A percentile compares a stretch with the other conserved stretches of the same genome.
phyloP scores from a whole-genome alignment of 345 rosid genomes.

The Citrus maxima region DNA sequence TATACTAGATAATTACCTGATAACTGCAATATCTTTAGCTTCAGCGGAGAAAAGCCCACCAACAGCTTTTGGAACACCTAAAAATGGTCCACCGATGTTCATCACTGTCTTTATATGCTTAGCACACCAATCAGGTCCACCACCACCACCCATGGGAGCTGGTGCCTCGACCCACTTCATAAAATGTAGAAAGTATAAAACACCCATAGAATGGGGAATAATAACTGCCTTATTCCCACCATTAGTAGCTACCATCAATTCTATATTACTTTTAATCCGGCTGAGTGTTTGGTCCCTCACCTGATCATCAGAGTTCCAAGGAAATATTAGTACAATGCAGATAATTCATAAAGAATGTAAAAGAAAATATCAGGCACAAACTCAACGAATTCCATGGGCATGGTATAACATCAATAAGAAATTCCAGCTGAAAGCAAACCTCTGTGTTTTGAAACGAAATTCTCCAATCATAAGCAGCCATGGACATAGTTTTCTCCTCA shows the following conservation, averaged over 20 bases:
- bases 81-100: constrained; percentile 92
- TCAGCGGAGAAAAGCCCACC: constrained; percentile 93
- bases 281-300: constrained; percentile 87
- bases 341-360: neutral
- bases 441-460: constrained; percentile 92
- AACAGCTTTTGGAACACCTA: constrained; percentile 92
- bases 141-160: constrained; percentile 95
- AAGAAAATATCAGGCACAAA: neutral
- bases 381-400: neutral
- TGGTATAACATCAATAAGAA: neutral
- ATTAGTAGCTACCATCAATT: constrained; percentile 77
- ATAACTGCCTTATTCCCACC: constrained; percentile 84
- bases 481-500: constrained; percentile 93
- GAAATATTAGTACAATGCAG: constrained; percentile 12
- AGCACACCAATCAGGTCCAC: constrained; percentile 93
- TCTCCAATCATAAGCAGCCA: constrained; percentile 99
- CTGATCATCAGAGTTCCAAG: constrained; percentile 32
- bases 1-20: constrained; percentile 49
- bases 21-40: constrained; percentile 91
- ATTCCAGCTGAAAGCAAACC: constrained; percentile 38
- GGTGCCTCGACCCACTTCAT: constrained; percentile 99
- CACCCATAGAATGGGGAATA: constrained; percentile 99
- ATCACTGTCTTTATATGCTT: constrained; percentile 90
- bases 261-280: constrained; percentile 76
- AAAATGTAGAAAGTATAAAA: constrained; percentile 81